Percentiles rank a stretch among this genome's conserved stretches.
Evolutionary conservation across 1,284 basidiomycete species (phyloP).

Genomic region (Vanrija humicola): DNA sequence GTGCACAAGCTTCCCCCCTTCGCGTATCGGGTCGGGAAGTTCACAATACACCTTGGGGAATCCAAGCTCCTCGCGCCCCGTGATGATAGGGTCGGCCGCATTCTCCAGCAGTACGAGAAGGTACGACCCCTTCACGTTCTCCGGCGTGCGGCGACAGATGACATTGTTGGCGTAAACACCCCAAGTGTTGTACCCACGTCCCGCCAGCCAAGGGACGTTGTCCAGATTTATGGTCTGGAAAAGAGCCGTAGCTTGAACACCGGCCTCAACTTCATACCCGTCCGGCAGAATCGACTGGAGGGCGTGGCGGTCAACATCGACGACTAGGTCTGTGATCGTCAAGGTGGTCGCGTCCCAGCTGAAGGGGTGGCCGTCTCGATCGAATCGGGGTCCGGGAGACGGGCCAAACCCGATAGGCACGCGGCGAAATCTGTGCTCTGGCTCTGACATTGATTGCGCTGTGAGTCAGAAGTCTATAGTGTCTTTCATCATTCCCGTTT

Average conservation of each 20-base stretch:
- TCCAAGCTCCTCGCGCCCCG: constrained; percentile 15
- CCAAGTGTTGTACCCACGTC: constrained; percentile 33
- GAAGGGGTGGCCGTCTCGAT: no score
- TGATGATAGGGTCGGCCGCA: constrained; percentile 31
- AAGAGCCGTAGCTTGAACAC: constrained; percentile 16
- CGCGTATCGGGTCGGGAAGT: constrained; percentile 12
- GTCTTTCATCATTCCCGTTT: no score
- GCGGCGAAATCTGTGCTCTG: no score
- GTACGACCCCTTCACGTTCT: constrained; percentile 20
- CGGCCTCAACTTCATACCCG: no score
- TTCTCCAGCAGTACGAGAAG: constrained; percentile 29
- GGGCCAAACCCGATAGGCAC: no score
- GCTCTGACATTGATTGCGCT: no score
- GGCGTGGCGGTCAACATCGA: no score
- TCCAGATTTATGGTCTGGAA: constrained; percentile 35
- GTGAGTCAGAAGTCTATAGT: no score
- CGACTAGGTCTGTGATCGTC: no score
- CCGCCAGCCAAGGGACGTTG: constrained; percentile 33
- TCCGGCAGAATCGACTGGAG: no score
- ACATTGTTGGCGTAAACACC: constrained; percentile 30
- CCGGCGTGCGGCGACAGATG: constrained; percentile 13
- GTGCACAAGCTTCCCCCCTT: constrained; percentile 1
- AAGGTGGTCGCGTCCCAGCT: no score
- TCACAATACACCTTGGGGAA: background rate
- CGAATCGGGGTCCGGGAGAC: no score